phyloP scores from a whole-genome alignment of 805 yeast genomes.

The Teunomyces panamensis region DNA sequence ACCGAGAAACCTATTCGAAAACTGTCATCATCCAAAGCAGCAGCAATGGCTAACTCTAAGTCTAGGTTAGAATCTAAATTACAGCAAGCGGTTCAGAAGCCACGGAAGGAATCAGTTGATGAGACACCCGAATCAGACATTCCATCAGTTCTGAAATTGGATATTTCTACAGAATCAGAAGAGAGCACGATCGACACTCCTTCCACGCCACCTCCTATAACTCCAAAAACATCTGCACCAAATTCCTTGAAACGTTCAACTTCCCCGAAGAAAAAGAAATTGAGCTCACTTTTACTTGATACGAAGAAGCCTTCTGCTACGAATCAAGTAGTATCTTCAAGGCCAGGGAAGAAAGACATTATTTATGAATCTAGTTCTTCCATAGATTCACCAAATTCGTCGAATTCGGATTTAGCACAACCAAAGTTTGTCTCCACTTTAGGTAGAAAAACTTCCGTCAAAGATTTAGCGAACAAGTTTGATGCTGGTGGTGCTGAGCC shows the following conservation, averaged over 20 bases:
- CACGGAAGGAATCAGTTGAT: slow-evolving; percentile 8
- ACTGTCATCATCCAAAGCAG: slow-evolving; percentile 2
- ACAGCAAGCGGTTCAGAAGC: slow-evolving; percentile 22
- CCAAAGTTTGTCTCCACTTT: slow-evolving; percentile 27
- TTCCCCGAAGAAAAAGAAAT: slow-evolving; percentile 39
- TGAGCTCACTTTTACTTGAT: slow-evolving; percentile 15
- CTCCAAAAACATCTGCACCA: slow-evolving; percentile 12
- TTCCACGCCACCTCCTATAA: slow-evolving; percentile 19
- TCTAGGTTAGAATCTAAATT: slow-evolving; percentile 25
- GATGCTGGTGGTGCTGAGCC: slow-evolving; percentile 18
- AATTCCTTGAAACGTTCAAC: slow-evolving; percentile 31
- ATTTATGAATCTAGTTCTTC: slow-evolving; percentile 12
- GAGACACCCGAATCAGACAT: neutral
- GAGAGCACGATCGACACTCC: neutral
- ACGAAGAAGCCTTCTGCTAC: slow-evolving; percentile 6
- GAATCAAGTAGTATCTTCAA: slow-evolving; percentile 19
- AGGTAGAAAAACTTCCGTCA: slow-evolving; percentile 31
- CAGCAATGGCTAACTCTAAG: slow-evolving; percentile 19
- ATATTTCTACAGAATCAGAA: slow-evolving; percentile 1
- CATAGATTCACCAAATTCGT: slow-evolving; percentile 8
- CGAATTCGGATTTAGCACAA: slow-evolving; percentile 19
- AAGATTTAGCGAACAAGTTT: slow-evolving; percentile 28
- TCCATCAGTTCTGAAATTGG: neutral
- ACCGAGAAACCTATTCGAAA: slow-evolving; percentile 1
- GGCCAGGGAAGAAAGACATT: slow-evolving; percentile 25